Conservation (phyloP, 129 eudicot species). For the Pittosporum tobira region DNA sequence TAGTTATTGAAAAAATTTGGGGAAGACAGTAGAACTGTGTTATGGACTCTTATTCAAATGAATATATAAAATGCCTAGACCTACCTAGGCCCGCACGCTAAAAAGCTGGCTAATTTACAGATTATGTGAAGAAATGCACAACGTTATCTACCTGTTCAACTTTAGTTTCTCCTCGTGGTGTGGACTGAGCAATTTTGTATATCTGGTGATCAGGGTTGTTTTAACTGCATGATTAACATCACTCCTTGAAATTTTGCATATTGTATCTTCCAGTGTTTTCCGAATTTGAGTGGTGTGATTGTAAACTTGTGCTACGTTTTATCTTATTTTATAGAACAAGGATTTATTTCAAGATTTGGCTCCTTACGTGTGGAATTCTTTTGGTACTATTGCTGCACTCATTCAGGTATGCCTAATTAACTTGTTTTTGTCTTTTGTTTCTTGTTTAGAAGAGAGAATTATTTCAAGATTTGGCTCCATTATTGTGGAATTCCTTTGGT, state of each 20-base stretch:
- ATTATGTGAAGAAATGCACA: not conserved
- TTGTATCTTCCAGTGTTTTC: conserved; percentile 2
- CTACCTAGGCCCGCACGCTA: no score
- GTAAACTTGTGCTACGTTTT: conserved; percentile 13
- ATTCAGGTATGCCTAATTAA: conserved; percentile 26
- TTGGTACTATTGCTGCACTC: conserved; percentile 37
- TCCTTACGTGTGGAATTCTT: conserved; percentile 27
- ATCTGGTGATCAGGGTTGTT: not conserved
- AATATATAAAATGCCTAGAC: no score
- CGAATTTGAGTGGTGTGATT: conserved; percentile 13
- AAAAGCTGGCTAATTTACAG: not conserved
- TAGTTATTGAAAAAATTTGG: not conserved
- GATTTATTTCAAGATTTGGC: conserved; percentile 30
- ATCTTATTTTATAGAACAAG: conserved; percentile 24
- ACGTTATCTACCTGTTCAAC: not conserved
- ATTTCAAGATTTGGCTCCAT: conserved; percentile 80
- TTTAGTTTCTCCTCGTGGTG: not conserved
- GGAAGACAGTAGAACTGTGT: not conserved
- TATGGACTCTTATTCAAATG: no score
- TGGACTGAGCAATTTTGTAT: not conserved
- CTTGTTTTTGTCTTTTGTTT: conserved; percentile 17
- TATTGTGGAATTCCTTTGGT: conserved; percentile 81
- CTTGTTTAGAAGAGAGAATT: conserved; percentile 64
- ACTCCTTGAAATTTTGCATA: not conserved
- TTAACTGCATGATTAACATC: conserved; percentile 3